These are phyloP conservation scores for Fusarium nisikadoi DNA, from an alignment of 2,329 filamentous ascomycete species.

Conservation along the genomic window DNA sequence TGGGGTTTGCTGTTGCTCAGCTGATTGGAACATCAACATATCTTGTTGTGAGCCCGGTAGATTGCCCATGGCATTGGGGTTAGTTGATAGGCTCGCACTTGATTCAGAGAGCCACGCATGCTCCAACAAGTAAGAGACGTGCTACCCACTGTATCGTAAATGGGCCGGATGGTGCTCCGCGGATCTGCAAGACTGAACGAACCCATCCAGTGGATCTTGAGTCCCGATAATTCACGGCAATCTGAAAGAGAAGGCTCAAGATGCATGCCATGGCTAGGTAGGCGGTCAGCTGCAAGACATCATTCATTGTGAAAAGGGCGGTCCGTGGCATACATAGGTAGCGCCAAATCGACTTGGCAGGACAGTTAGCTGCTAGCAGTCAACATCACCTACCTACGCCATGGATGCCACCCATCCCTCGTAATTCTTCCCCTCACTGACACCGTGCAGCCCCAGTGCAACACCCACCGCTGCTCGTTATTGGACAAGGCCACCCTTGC, in stretches of 20 bases:
- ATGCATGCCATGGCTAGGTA: not conserved
- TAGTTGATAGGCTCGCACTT: not conserved
- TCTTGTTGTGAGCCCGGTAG: slow-evolving; percentile 1
- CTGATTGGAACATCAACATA: not conserved
- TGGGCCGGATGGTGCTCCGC: not conserved
- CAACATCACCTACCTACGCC: slow-evolving; percentile 9
- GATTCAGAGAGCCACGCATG: not conserved
- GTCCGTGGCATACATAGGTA: not conserved
- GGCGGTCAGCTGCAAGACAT: not conserved
- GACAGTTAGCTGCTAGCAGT: not conserved
- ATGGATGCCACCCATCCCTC: slow-evolving; percentile 11
- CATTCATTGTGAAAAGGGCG: not conserved
- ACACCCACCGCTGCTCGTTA: slow-evolving; percentile 17
- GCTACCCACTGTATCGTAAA: not conserved
- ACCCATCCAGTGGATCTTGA: slow-evolving; percentile 1
- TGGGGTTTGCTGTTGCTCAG: not conserved
- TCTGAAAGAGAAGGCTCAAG: not conserved
- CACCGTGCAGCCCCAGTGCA: slow-evolving; percentile 12
- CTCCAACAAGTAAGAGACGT: not conserved
- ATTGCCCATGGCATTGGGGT: not conserved
- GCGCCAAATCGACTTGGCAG: not conserved
- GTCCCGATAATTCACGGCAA: not conserved
- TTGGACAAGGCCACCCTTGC: slow-evolving; percentile 30
- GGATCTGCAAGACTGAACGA: slow-evolving; percentile 1
- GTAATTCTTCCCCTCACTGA: slow-evolving; percentile 1